These are phyloP conservation scores for Mycena alexandri DNA, from an alignment of 768 basidiomycete genomes.

Conservation along the genomic window DNA sequence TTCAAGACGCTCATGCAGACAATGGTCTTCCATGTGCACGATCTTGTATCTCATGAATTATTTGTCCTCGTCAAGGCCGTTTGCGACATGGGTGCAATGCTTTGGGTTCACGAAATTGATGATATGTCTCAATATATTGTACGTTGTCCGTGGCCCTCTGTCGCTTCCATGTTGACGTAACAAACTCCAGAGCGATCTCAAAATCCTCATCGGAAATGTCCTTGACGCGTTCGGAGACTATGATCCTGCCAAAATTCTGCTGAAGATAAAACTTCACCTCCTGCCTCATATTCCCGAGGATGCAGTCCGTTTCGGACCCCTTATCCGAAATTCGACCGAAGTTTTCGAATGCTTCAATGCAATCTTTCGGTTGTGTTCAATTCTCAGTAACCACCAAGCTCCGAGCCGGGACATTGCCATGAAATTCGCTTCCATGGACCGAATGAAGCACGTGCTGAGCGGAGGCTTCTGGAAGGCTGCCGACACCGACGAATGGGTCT, in stretches of 20 bases:
- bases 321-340: conserved; percentile 50
- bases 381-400: conserved; percentile 57
- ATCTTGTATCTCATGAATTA: conserved; percentile 34
- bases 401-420: conserved; percentile 58
- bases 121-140: conserved; percentile 47
- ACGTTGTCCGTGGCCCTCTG: not conserved
- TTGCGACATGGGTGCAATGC: conserved; percentile 40
- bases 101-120: conserved; percentile 51
- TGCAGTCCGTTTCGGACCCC: conserved; percentile 52
- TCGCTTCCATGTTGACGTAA: not conserved
- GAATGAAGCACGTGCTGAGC: conserved; percentile 46
- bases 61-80: conserved; percentile 42
- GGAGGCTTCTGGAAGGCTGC: conserved; percentile 47
- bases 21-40: conserved; percentile 47
- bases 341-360: conserved; percentile 57
- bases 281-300: conserved; percentile 51
- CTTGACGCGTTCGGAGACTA: conserved; percentile 50
- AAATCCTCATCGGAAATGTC: conserved; percentile 49
- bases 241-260: conserved; percentile 51
- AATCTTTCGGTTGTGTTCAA: conserved; percentile 54
- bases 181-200: conserved; percentile 43
- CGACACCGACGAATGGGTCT: conserved; percentile 30
- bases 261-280: conserved; percentile 54
- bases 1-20: conserved; percentile 51
- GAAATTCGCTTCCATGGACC: conserved; percentile 46